phyloP scores from a whole-genome alignment of 768 basidiomycete species.

The Pseudohyphozyma bogoriensis region DNA sequence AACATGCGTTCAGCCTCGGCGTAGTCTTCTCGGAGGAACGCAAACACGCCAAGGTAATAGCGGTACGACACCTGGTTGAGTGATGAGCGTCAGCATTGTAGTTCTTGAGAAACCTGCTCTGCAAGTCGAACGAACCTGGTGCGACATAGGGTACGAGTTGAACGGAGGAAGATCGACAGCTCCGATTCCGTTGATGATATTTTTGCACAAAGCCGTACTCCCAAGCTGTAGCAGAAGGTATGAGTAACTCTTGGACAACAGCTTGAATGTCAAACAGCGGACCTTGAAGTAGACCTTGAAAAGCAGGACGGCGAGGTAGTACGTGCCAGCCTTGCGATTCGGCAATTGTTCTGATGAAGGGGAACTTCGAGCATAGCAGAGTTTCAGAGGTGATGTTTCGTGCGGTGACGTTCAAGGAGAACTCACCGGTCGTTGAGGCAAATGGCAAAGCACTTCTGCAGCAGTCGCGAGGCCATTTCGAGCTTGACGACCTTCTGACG shows the following conservation, averaged over 20 bases:
- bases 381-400: no score
- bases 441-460: constrained; percentile 35
- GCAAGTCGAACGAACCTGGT: not conserved
- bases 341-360: no score
- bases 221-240: constrained; percentile 52
- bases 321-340: constrained; percentile 82
- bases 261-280: constrained; percentile 33
- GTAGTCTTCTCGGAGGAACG: constrained; percentile 87
- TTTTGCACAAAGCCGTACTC: constrained; percentile 81
- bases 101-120: not conserved
- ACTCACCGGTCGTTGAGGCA: constrained; percentile 73
- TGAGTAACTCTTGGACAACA: not conserved
- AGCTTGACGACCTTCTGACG: constrained; percentile 25
- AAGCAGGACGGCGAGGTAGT: constrained; percentile 80
- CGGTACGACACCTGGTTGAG: constrained; percentile 68
- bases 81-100: not conserved
- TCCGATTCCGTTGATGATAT: constrained; percentile 76
- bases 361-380: not conserved
- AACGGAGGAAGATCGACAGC: constrained; percentile 78
- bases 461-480: constrained; percentile 28
- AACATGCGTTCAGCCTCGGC: constrained; percentile 49
- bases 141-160: constrained; percentile 50
- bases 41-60: constrained; percentile 91
- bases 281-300: constrained; percentile 92
- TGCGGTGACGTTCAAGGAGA: constrained; percentile 33